Evolutionary conservation across 306 rosid genomes (phyloP).

Genomic region (Neltuma alba): DNA sequence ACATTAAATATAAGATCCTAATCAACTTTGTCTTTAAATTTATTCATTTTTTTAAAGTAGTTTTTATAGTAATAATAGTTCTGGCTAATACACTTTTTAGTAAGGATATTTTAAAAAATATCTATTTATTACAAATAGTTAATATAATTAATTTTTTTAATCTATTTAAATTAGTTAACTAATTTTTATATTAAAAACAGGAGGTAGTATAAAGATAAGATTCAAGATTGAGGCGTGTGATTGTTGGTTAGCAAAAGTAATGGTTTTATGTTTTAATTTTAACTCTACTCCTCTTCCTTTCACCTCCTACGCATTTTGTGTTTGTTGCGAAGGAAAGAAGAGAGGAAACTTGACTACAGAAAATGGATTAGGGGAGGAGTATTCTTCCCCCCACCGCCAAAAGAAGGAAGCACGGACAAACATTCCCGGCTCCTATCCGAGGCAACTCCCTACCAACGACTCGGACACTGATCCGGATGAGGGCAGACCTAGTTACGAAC

Average conservation of each 20-base stretch:
- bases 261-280: background rate
- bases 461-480: conserved; percentile 50
- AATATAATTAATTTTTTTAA: too few species aligned
- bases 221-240: background rate
- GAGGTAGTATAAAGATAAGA: too few species aligned
- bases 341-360: conserved; percentile 50
- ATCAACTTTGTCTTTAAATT: too few species aligned
- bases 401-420: conserved; percentile 43
- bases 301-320: conserved; percentile 1
- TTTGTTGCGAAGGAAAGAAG: conserved; percentile 45
- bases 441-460: conserved; percentile 53
- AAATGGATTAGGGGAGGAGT: conserved; percentile 42
- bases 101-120: too few species aligned
- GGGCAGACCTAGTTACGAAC: conserved; percentile 49
- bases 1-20: too few species aligned
- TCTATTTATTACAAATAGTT: too few species aligned
- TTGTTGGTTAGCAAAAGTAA: background rate
- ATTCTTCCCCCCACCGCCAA: conserved; percentile 36
- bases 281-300: background rate
- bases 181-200: too few species aligned
- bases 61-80: too few species aligned
- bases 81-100: too few species aligned
- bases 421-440: conserved; percentile 45
- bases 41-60: too few species aligned
- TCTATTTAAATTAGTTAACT: too few species aligned